A percentile compares a stretch with the other conserved stretches of the same genome.
Evolutionary conservation across 352 stramenopile genomes (phyloP).

Genomic region (Pelagophyceae sp.): DNA sequence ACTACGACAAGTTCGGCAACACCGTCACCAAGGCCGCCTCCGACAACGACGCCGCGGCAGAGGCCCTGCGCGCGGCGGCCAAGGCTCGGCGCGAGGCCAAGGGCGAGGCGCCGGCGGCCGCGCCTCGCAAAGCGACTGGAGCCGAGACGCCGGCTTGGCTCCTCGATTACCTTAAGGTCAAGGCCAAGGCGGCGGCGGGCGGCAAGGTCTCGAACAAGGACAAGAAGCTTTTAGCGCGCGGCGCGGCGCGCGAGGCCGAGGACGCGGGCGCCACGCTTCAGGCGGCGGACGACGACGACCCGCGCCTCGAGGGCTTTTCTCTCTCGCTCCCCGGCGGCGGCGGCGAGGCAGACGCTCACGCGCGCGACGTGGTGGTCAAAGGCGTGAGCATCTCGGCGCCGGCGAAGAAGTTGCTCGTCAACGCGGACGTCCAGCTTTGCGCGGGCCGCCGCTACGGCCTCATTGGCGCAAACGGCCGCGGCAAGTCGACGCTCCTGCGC

Average conservation of each 20-base stretch:
- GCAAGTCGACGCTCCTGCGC: slow-evolving; percentile 58
- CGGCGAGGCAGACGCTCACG: neutral
- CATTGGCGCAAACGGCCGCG: slow-evolving; percentile 56
- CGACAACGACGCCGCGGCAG: neutral
- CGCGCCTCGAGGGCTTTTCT: slow-evolving; percentile 6
- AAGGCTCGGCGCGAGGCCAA: slow-evolving; percentile 4
- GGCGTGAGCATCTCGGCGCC: slow-evolving; percentile 1
- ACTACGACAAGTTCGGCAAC: slow-evolving; percentile 9
- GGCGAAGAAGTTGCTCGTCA: neutral
- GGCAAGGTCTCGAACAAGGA: slow-evolving; percentile 1
- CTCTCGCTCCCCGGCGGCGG: neutral
- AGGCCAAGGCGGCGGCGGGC: slow-evolving; percentile 1
- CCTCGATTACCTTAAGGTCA: neutral
- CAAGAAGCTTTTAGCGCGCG: slow-evolving; percentile 6
- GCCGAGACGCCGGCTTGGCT: neutral
- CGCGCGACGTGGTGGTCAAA: neutral
- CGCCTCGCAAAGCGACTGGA: neutral
- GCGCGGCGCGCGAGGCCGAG: slow-evolving; percentile 1
- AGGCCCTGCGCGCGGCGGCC: neutral
- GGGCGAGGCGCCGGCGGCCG: neutral
- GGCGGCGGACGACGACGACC: neutral
- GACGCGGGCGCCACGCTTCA: neutral
- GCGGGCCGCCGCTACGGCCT: slow-evolving; percentile 49
- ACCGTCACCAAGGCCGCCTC: neutral
- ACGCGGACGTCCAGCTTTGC: neutral